Evolutionary conservation across 2,329 filamentous ascomycete species (phyloP).

Genomic region (Fusarium sp.): DNA sequence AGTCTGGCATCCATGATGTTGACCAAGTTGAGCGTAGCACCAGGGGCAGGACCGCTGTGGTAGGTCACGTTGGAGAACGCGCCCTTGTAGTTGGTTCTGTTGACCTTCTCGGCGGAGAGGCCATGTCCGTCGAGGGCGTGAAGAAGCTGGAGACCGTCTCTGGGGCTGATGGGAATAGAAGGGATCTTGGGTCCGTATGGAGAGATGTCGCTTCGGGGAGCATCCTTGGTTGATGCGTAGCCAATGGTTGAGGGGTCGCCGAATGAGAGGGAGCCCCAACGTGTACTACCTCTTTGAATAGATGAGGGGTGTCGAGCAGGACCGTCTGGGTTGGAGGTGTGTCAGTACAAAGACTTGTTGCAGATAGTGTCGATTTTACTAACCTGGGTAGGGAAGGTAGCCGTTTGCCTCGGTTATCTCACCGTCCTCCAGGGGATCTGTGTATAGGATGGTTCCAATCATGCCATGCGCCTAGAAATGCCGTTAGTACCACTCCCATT

Average conservation of each 20-base stretch:
- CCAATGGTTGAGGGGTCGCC: constrained; percentile 41
- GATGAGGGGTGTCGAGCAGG: constrained; percentile 37
- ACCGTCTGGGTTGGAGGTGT: constrained; percentile 9
- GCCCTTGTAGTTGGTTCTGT: constrained; percentile 31
- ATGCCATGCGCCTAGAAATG: constrained; percentile 15
- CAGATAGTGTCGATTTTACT: fast-evolving
- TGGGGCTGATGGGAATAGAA: constrained; percentile 32
- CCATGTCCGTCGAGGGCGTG: constrained; percentile 28
- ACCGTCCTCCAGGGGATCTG: constrained; percentile 22
- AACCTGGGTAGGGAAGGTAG: constrained; percentile 29
- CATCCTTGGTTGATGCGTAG: constrained; percentile 38
- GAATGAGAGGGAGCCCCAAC: constrained; percentile 40
- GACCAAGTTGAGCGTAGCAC: constrained; percentile 13
- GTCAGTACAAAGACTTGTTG: background rate
- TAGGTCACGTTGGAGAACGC: constrained; percentile 35
- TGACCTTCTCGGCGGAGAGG: constrained; percentile 15
- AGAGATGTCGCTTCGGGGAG: constrained; percentile 29
- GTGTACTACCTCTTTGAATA: constrained; percentile 38
- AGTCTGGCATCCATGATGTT: constrained; percentile 37
- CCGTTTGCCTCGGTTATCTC: constrained; percentile 39
- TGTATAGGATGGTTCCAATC: constrained; percentile 34
- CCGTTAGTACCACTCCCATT: fast-evolving
- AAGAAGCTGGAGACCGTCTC: constrained; percentile 24
- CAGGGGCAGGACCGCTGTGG: constrained; percentile 29
- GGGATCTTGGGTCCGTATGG: constrained; percentile 35